Conservation (phyloP, 306 rosid species). For the Acacia confusa region DNA sequence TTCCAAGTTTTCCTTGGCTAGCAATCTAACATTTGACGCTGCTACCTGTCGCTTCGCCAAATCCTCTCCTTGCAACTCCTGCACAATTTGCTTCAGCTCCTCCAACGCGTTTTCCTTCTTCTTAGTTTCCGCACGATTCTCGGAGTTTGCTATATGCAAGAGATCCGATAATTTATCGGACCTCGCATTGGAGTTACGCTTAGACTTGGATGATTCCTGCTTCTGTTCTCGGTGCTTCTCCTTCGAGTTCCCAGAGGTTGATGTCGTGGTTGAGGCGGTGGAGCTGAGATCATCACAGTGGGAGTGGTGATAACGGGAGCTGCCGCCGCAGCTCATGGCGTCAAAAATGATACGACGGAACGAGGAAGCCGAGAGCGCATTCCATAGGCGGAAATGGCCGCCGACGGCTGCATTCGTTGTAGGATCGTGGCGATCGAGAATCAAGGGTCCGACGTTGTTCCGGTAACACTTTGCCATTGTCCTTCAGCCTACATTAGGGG, state of each 20-base stretch:
- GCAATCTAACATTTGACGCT: slow-evolving; percentile 62
- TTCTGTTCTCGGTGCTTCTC: slow-evolving; percentile 19
- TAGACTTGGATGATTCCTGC: not conserved
- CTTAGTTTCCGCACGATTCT: slow-evolving; percentile 49
- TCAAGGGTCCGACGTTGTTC: slow-evolving; percentile 64
- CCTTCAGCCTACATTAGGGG: slow-evolving; percentile 43
- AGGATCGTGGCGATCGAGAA: slow-evolving; percentile 47
- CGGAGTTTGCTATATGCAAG: slow-evolving; percentile 60
- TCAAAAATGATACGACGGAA: slow-evolving; percentile 68
- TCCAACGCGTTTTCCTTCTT: slow-evolving; percentile 64
- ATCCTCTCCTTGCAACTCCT: slow-evolving; percentile 60
- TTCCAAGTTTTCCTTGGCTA: slow-evolving; percentile 70
- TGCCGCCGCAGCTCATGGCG: slow-evolving; percentile 85
- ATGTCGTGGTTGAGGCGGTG: slow-evolving; percentile 24
- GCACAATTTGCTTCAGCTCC: slow-evolving; percentile 60
- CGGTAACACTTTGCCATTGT: slow-evolving; percentile 71
- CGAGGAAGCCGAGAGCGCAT: slow-evolving; percentile 61
- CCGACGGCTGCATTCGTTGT: slow-evolving; percentile 27
- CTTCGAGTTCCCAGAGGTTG: slow-evolving; percentile 24
- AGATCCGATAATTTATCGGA: slow-evolving; percentile 91
- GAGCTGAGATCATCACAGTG: slow-evolving; percentile 15
- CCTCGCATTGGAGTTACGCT: slow-evolving; percentile 29
- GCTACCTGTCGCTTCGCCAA: slow-evolving; percentile 47
- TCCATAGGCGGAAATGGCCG: slow-evolving; percentile 58
- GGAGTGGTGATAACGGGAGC: slow-evolving; percentile 55